Base-by-base conservation (phyloP, 2,329 filamentous ascomycete species). In the Aspergillus hortae region DNA sequence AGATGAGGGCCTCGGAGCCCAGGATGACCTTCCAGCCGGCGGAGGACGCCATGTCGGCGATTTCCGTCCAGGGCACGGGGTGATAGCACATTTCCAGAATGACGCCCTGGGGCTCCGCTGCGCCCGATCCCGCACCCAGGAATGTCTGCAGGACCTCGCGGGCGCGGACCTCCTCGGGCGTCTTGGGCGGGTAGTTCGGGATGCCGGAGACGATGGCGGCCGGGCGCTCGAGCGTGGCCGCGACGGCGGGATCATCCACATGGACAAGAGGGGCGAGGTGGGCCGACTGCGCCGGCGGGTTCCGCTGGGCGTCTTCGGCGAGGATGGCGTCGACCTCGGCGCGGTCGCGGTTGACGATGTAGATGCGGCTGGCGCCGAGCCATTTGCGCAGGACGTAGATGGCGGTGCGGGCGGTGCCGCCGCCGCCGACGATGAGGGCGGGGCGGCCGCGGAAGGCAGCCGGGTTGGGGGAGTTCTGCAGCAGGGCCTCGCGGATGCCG, bases 51-150 rank as follows among this genome's bases (percentile, higher is more conserved):
- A 90, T 61, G 41, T 77, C 79, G 1, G 82, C 83, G 45, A 90
- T 80, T 58, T 80, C 77, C 0, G 89, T 92, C 67, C 81, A 85
- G 0, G 87, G 85, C 2, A 78, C 69, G 0, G 89, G 89, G 66
- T 91, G 89, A 67, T 92, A 92, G 75, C 88, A 91, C 88, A 92
- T 92, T 69, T 92, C 88, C 54, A 92, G 68, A 51, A 92, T 81
- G 6, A 83, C 83, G 6, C 87, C 88, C 69, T 87, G 86, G 55
- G 75, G 53, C 54, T 49, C 38, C 27, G 47, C 41, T 11, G 59
- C 47, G 44, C 54, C 41, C n/a, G 55, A 32, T n/a, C 48, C 14
- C 6, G 51, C 51, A 0, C 61, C 59, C 46, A 78, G 54, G 52
- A 78, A 70, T 9, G 60, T 61, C 56, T 68, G 58, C 21, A 77